Percentiles rank a stretch among this genome's conserved stretches.
These are phyloP conservation scores for Trichoderma breve DNA, from an alignment of 2,329 filamentous ascomycete species.

Conservation along the genomic window DNA sequence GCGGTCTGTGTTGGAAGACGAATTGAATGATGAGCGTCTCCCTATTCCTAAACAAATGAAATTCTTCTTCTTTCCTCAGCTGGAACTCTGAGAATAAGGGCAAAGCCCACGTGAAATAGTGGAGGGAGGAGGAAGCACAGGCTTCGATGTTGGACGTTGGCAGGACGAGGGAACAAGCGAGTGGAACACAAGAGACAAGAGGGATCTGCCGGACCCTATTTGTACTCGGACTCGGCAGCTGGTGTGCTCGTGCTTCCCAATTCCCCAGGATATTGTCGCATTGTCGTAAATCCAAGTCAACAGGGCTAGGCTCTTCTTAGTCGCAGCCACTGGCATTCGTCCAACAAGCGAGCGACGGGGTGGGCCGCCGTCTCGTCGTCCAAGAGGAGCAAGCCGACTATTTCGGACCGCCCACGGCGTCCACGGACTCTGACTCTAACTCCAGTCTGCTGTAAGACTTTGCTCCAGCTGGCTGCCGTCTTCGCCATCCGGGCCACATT, in stretches of 20 bases:
- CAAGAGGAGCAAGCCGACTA: not conserved
- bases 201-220: constrained; percentile 18
- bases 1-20: not conserved
- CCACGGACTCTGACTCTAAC: not conserved
- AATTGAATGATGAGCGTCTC: not conserved
- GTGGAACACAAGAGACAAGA: constrained; percentile 2
- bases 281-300: not conserved
- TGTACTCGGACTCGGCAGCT: constrained; percentile 11
- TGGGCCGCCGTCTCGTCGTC: not conserved
- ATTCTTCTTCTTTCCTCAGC: not conserved
- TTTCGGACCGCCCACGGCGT: not conserved
- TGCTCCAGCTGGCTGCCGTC: not conserved
- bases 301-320: not conserved
- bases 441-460: not conserved
- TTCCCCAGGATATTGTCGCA: not conserved
- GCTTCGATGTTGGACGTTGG: constrained; percentile 2
- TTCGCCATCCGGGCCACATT: not conserved
- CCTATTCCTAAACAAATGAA: not conserved
- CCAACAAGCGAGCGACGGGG: constrained; percentile 12
- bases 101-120: constrained; percentile 15
- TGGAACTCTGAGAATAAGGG: not conserved
- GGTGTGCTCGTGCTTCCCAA: not conserved
- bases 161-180: constrained; percentile 3
- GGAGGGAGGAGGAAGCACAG: constrained; percentile 11
- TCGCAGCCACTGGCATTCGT: constrained; percentile 4